Base-by-base conservation (phyloP, 2,329 filamentous ascomycete genomes). In the Didymella lethalis region DNA sequence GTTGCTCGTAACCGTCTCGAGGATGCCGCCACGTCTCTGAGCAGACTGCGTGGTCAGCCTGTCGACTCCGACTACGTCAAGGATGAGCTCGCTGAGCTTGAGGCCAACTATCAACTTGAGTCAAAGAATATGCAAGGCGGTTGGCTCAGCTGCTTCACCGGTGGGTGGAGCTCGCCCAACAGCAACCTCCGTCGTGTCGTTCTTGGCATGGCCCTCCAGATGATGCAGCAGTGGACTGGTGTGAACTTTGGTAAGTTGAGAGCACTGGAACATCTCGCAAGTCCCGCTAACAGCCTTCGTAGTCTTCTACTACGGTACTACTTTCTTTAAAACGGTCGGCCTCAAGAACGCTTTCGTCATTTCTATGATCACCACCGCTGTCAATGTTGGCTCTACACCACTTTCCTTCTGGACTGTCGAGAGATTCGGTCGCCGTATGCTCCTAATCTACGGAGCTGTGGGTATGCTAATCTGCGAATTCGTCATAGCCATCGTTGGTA, bases 61-160 rank as follows among this genome's bases (percentile, higher is more conserved):
- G 72, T 79, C 52, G 86, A 90, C 54, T 93, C 90, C 23, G 85
- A 90, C 63, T 93, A 86, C 77, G 88, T 96, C 78, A 86, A 90
- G 79, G 81, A 86, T 62, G 92, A 96, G 80, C 84, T 96, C 45
- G 86, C 90, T 43, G 92, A 96, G 81, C 92, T 97, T 65, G 84
- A 95, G 59, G 92, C 92, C 82, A 96, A 96, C 83, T 86, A 94
- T 79, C 90, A 91, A 79, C 93, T 94, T 75, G 93, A 96, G 83
- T 64, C 63, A 41, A 66, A 67, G 50, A 58, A 70, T 47, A 73
- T 88, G 68, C 70, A 85, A 48, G 80, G 89, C 59, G 85, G 83
- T 72, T 96, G 92, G 92, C 73, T 80, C 57, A 85, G 85, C 77
- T 88, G 86, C 80, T 88, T 88, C 81, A 77, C 73, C 40, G 86